These are phyloP conservation scores for Phyllosticta paracitricarpa DNA, from an alignment of 2,329 filamentous ascomycete genomes.

Conservation along the genomic window DNA sequence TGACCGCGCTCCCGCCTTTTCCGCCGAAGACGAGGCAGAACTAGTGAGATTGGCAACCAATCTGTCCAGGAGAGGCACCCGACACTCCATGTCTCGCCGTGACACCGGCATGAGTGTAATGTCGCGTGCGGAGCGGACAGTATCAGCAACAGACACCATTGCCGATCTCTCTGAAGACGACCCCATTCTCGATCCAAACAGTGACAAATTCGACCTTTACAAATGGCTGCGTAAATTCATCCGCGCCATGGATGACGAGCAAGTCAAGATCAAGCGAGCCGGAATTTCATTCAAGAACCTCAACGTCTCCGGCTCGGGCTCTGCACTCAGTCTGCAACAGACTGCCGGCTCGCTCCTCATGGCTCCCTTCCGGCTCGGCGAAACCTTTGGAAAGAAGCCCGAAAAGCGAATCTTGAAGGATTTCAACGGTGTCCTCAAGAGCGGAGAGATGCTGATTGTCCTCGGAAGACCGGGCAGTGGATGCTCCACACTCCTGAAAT, in stretches of 20 bases:
- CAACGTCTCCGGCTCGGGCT: slow-evolving; percentile 56
- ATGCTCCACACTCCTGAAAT: slow-evolving; percentile 55
- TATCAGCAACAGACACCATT: slow-evolving; percentile 19
- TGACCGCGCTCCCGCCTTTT: neutral
- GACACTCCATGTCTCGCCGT: neutral
- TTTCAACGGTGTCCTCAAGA: slow-evolving; percentile 44
- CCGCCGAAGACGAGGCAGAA: slow-evolving; percentile 7
- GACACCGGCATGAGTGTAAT: neutral
- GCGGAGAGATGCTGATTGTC: slow-evolving; percentile 39
- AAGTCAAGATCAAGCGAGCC: slow-evolving; percentile 43
- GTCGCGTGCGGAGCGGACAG: slow-evolving; percentile 3
- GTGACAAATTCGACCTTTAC: slow-evolving; percentile 43
- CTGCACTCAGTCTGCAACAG: slow-evolving; percentile 57
- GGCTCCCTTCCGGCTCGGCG: slow-evolving; percentile 47
- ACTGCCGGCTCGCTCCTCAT: slow-evolving; percentile 52
- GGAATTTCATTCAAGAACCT: slow-evolving; percentile 57
- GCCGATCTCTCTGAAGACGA: slow-evolving; percentile 38
- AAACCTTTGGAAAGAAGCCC: slow-evolving; percentile 42
- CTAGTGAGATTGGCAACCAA: slow-evolving; percentile 1
- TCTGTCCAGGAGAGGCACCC: neutral
- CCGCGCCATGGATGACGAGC: slow-evolving; percentile 44
- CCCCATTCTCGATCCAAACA: slow-evolving; percentile 44
- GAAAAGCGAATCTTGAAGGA: slow-evolving; percentile 47
- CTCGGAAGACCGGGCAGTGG: slow-evolving; percentile 45
- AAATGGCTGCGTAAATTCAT: slow-evolving; percentile 44